A percentile compares a stretch with the other conserved stretches of the same genome.
Evolutionary conservation across 2,329 filamentous ascomycete species (phyloP).

Genomic region (Trichoderma atroviride): DNA sequence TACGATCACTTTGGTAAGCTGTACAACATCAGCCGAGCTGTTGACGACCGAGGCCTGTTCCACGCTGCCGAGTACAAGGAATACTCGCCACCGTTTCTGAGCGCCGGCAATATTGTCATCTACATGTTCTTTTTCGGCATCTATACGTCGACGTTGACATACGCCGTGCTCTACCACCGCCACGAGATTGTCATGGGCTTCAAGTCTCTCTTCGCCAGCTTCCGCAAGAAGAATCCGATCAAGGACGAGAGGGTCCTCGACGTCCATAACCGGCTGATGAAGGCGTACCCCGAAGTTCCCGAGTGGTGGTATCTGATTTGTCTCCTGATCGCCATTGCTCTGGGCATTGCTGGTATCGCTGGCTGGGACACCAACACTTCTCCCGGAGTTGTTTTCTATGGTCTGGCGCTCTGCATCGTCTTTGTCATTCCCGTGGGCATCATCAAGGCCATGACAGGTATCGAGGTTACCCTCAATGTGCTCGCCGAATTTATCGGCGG

Average conservation of each 20-base stretch:
- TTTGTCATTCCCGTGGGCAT: slow-evolving; percentile 57
- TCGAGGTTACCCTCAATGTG: slow-evolving; percentile 56
- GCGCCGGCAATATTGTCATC: slow-evolving; percentile 53
- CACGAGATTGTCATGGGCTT: slow-evolving; percentile 55
- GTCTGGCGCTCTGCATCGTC: slow-evolving; percentile 51
- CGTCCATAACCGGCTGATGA: slow-evolving; percentile 54
- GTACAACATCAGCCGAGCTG: slow-evolving; percentile 51
- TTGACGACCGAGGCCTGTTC: slow-evolving; percentile 50
- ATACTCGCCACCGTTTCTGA: slow-evolving; percentile 57
- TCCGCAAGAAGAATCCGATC: slow-evolving; percentile 43
- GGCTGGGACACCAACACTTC: slow-evolving; percentile 55
- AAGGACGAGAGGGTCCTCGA: slow-evolving; percentile 46
- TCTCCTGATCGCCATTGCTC: slow-evolving; percentile 48
- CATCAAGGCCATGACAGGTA: slow-evolving; percentile 56
- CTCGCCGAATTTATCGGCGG: slow-evolving; percentile 58
- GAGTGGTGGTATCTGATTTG: slow-evolving; percentile 58
- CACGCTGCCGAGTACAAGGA: slow-evolving; percentile 49
- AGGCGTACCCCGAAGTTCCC: slow-evolving; percentile 51
- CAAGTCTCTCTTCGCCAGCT: slow-evolving; percentile 49
- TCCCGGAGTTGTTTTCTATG: slow-evolving; percentile 55
- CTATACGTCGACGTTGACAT: slow-evolving; percentile 55
- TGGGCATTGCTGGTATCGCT: slow-evolving; percentile 51
- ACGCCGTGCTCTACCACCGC: slow-evolving; percentile 55
- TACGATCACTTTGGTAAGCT: slow-evolving; percentile 52
- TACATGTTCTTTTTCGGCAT: slow-evolving; percentile 60